Base-by-base conservation (phyloP, 805 yeast genomes). In the Pichia paraexigua region DNA sequence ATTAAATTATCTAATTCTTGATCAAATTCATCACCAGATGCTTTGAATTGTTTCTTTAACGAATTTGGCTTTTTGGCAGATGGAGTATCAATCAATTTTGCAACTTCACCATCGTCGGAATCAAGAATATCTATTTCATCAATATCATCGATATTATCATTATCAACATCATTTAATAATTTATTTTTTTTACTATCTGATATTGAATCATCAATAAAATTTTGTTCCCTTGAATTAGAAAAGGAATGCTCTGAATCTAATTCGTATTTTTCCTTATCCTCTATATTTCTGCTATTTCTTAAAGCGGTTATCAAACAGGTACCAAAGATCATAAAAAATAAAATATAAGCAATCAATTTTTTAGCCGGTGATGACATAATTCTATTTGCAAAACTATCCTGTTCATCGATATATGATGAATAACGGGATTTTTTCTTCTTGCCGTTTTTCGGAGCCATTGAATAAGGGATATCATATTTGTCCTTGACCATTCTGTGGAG, bases 401-500 rank as follows among this genome's bases (percentile, higher is more conserved):
- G 44, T 12, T 51, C 51, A 8, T 52, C 46, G 18, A 49, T 46
- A 20, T 49, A 45, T 2, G 21, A 30, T 52, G 76, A 60, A 46
- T 58, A 56, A 30, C 62, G 56, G 41, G 56, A 52, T 42, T 64
- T 62, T 18, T 56, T 49, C 30, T 56, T 60, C 28, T 41, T 47
- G 1, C 43, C 32, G 32, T 47, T 50, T 22, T 47, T 50, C 28
- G 69, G 68, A 49, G 57, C 60, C 53, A 71, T 56, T 18, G 70
- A 58, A 52, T 71, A 72, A 2, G 76, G 75, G 48, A 75, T 67
- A 45, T 64, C 65, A 47, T 68, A 66, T 12, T 28, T 18, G 39
- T n/a, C 20, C 39, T 35, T 35, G 39, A 11, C 39, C 39, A 35
- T 35, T 35, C 20, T 35, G 39, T 27, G 5, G 35, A 13, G n/a